Base-by-base conservation (phyloP, 2,329 filamentous ascomycete species). In the Cladophialophora exuberans region DNA sequence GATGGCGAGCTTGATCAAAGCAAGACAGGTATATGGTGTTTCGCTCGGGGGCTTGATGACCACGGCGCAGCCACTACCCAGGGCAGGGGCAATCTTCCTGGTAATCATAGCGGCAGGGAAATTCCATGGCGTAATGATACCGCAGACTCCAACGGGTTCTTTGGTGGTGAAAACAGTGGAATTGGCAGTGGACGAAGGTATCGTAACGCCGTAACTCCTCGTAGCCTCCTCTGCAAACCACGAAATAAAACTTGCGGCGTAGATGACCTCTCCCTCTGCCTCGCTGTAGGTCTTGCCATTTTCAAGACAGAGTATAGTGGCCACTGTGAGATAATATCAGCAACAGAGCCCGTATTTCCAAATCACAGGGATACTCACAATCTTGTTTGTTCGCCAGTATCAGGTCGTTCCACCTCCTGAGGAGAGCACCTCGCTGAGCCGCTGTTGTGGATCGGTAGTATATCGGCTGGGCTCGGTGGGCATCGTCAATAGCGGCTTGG, bases 81-180 rank as follows among this genome's bases (percentile, higher is more conserved):
- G 60, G 6, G 71, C 70, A n/a, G 68, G 63, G 6, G 55, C 66
- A 10, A 66, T 62, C 39, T 71, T 70, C 22, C 69, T 60, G n/a
- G 67, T 59, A 61, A 89, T 83, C 87, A 90, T 90, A 43, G 86
- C 86, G 2, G 85, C 83, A 6, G 87, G 87, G 66, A 94, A 95
- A 74, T 95, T 95, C 90, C 90, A 94, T 71, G 90, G 90, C 10
- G 89, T 91, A 60, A 95, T 90, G 47, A 94, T 75, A 2, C 87
- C 89, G 67, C 86, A 89, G 11, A 95, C 90, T 46, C 90, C 90
- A 11, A 95, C 83, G 0, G 90, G 90, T 72, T 95, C 87, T 73
- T 89, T 91, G 66, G 89, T 73, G 0, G 88, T 93, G 62, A 86
- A 82, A 11, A 94, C 83, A 51, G 89, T 80, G 71, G 91, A 92